Evolutionary conservation across 148 eudicot species (phyloP).

Genomic region (Pharnaceum exiguum): DNA sequence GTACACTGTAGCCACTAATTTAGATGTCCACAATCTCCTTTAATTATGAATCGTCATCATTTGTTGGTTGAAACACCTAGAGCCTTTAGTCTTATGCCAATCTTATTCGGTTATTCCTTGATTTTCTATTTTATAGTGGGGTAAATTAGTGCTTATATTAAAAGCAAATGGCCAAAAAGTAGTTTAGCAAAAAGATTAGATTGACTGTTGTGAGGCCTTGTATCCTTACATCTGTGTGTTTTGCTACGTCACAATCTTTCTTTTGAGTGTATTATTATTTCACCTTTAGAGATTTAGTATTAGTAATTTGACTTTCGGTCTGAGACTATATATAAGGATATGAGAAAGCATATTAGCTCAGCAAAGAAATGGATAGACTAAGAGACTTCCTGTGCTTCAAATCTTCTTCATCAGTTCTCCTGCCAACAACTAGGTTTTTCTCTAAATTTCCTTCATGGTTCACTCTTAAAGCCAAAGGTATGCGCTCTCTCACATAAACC

Average conservation of each 20-base stretch:
- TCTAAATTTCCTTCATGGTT: constrained; percentile 20
- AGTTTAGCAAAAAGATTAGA: constrained; percentile 12
- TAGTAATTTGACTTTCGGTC: constrained; percentile 16
- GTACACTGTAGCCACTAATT: constrained; percentile 20
- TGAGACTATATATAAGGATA: constrained; percentile 13
- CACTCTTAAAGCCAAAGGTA: constrained; percentile 25
- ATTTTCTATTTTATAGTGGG: neutral
- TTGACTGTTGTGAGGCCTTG: constrained; percentile 3
- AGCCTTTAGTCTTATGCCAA: neutral
- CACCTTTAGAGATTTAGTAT: no score
- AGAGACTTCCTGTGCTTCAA: constrained; percentile 26
- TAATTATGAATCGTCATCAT: constrained; percentile 14
- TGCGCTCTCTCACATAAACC: neutral
- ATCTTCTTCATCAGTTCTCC: constrained; percentile 14
- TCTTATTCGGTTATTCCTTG: neutral
- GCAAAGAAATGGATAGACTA: constrained; percentile 19
- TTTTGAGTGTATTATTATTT: neutral
- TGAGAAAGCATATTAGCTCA: constrained; percentile 1
- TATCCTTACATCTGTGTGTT: constrained; percentile 3
- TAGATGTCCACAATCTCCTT: constrained; percentile 14
- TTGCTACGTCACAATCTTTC: neutral
- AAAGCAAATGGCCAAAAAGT: constrained; percentile 18
- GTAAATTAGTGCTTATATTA: neutral
- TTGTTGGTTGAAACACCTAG: constrained; percentile 14
- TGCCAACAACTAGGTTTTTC: constrained; percentile 15